A percentile compares a stretch with the other conserved stretches of the same genome.
These are phyloP conservation scores for Trichophyton rubrum DNA, from an alignment of 2,329 filamentous ascomycete species.

Conservation along the genomic window DNA sequence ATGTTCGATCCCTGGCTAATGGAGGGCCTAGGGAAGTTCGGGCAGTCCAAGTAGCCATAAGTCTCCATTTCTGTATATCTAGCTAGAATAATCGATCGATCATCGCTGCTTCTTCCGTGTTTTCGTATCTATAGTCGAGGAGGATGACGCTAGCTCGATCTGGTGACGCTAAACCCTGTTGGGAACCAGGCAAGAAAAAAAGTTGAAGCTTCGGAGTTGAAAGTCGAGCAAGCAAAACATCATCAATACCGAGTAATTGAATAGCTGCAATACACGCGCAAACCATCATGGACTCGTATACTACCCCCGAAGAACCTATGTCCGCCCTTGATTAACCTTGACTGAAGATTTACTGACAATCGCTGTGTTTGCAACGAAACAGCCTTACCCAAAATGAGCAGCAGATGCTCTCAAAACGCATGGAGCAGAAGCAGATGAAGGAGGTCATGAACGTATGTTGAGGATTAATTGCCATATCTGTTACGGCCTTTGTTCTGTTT, in stretches of 20 bases:
- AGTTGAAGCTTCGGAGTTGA: not conserved
- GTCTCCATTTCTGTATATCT: not conserved
- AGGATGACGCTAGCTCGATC: not conserved
- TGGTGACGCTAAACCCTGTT: not conserved
- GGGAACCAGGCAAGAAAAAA: not conserved
- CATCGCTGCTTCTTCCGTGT: not conserved
- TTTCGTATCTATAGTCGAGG: too few relatives aligned
- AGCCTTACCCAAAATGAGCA: slow-evolving; percentile 69
- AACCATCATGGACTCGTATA: slow-evolving; percentile 29
- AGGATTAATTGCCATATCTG: not conserved
- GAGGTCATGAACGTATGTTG: slow-evolving; percentile 91
- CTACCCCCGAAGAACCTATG: not conserved
- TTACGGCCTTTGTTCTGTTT: not conserved
- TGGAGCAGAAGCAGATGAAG: slow-evolving; percentile 98
- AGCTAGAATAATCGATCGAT: not conserved
- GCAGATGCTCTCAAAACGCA: slow-evolving; percentile 82
- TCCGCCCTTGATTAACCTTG: not conserved
- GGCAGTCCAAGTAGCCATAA: not conserved
- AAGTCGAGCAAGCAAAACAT: not conserved
- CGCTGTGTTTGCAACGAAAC: slow-evolving; percentile 8
- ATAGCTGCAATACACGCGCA: not conserved
- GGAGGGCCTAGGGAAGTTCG: slow-evolving; percentile 3
- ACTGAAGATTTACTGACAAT: not conserved
- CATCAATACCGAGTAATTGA: not conserved
- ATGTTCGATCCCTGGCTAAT: slow-evolving; percentile 12